phyloP scores from a whole-genome alignment of 495 filamentous ascomycete genomes.

The Penicillium lividum region DNA sequence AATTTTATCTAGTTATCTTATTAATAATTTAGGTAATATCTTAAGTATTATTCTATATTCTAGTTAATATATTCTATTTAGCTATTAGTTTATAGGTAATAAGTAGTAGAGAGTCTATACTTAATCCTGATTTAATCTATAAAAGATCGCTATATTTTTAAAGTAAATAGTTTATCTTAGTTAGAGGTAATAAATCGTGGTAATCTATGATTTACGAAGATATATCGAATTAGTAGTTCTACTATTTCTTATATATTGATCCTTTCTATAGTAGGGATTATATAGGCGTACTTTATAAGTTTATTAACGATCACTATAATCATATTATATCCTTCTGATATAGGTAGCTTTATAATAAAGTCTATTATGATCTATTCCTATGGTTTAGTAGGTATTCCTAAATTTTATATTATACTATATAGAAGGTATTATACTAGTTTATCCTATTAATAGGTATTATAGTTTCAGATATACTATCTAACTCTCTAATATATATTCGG shows the following conservation, averaged over 20 bases:
- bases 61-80: slow-evolving; percentile 13
- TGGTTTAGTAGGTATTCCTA: neutral
- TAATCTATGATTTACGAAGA: neutral
- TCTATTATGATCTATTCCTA: slow-evolving; percentile 6
- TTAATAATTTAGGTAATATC: slow-evolving; percentile 11
- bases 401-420: neutral
- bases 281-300: neutral
- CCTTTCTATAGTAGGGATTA: neutral
- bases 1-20: slow-evolving; percentile 9
- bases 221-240: neutral
- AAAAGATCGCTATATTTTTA: slow-evolving; percentile 4
- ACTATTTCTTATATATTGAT: neutral
- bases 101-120: neutral
- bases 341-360: neutral
- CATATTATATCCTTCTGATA: neutral
- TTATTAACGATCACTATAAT: neutral
- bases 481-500: neutral
- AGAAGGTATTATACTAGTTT: neutral
- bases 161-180: slow-evolving; percentile 7
- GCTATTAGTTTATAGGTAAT: slow-evolving; percentile 9
- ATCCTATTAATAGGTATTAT: neutral
- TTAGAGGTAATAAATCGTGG: neutral
- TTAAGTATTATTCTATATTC: slow-evolving; percentile 9
- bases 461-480: neutral
- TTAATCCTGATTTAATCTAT: neutral